Conservation (phyloP, 352 stramenopile species). For the Phytophthora gonapodyides region DNA sequence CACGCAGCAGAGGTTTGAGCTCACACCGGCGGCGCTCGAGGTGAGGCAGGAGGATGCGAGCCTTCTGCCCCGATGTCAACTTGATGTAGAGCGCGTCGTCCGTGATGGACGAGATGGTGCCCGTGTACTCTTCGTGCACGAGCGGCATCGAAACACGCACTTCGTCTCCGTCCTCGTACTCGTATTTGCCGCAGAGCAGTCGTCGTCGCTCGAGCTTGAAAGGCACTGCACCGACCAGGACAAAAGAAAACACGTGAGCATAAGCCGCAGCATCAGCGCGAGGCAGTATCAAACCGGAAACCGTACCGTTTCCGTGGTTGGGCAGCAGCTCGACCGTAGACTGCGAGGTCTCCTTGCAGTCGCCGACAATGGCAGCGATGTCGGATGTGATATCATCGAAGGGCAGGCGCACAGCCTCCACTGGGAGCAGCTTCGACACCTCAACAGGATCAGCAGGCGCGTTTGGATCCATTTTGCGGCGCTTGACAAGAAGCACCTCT, state of each 20-base stretch:
- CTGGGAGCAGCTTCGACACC: constrained; percentile 38
- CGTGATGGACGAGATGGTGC: constrained; percentile 74
- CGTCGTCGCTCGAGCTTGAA: constrained; percentile 59
- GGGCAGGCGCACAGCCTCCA: constrained; percentile 52
- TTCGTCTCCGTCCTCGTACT: constrained; percentile 85
- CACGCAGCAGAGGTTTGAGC: constrained; percentile 67
- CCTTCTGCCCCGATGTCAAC: constrained; percentile 63
- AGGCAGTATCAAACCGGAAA: neutral
- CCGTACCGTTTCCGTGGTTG: constrained; percentile 40
- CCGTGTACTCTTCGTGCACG: constrained; percentile 75
- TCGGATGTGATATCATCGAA: constrained; percentile 64
- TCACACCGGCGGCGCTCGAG: constrained; percentile 64
- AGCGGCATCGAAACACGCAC: constrained; percentile 68
- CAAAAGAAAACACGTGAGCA: constrained; percentile 7
- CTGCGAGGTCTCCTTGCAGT: constrained; percentile 38
- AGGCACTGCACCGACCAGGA: constrained; percentile 32
- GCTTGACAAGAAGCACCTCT: constrained; percentile 37
- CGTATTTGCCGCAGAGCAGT: constrained; percentile 68
- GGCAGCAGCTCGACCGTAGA: constrained; percentile 30
- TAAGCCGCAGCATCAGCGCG: neutral
- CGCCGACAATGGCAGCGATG: constrained; percentile 54
- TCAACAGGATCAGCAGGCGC: constrained; percentile 19
- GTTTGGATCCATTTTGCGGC: constrained; percentile 48
- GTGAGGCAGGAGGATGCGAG: constrained; percentile 61
- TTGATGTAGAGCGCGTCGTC: constrained; percentile 77